Evolutionary conservation across 2,329 filamentous ascomycete species (phyloP).

Genomic region (Magnaporthiopsis rhizophila): DNA sequence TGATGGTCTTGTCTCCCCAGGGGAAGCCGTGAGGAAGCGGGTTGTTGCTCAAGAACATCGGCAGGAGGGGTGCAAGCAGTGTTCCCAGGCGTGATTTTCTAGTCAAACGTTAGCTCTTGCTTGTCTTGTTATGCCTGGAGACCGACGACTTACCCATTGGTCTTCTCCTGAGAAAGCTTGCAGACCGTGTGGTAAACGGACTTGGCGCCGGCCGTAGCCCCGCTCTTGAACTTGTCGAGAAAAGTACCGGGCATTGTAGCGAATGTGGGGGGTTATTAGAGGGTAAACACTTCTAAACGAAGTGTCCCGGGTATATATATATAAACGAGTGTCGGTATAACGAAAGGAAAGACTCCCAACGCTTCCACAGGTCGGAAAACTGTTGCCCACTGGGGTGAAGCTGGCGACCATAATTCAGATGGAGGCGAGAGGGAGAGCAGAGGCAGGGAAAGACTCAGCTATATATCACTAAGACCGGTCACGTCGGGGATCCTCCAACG

Average conservation of each 20-base stretch:
- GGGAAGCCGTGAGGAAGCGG: constrained; percentile 41
- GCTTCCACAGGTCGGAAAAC: not conserved
- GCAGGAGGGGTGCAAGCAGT: constrained; percentile 26
- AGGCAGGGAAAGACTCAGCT: not conserved
- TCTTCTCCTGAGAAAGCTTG: constrained; percentile 24
- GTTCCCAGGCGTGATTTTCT: constrained; percentile 35
- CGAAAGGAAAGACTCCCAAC: not conserved
- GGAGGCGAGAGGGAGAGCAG: not conserved
- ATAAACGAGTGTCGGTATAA: not conserved
- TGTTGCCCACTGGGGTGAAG: not conserved
- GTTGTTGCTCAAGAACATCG: constrained; percentile 38
- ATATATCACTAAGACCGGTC: not conserved
- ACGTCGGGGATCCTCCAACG: not conserved
- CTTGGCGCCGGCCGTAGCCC: not conserved
- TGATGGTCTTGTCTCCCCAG: constrained; percentile 38
- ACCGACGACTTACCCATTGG: constrained; percentile 27
- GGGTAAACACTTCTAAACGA: not conserved
- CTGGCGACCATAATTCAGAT: not conserved
- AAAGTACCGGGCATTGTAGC: not conserved
- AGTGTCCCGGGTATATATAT: not conserved
- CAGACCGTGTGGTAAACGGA: not conserved
- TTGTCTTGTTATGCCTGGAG: not conserved
- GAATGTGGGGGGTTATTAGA: not conserved
- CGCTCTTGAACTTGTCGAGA: not conserved
- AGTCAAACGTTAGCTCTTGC: constrained; percentile 6